These are phyloP conservation scores for Bipolaris oryzae DNA, from an alignment of 2,329 filamentous ascomycete species.

Conservation along the genomic window DNA sequence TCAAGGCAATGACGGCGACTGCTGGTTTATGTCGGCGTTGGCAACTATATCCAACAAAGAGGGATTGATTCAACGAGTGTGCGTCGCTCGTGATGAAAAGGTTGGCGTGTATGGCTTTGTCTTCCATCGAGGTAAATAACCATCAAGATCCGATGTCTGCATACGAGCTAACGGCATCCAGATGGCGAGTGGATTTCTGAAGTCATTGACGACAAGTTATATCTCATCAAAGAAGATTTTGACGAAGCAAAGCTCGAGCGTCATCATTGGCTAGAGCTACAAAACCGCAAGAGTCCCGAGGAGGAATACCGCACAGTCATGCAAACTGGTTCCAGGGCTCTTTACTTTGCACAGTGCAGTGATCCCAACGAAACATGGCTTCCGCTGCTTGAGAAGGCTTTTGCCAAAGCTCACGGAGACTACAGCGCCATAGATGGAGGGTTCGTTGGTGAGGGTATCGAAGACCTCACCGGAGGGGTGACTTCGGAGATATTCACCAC, in stretches of 20 bases:
- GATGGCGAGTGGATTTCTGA: conserved; percentile 92
- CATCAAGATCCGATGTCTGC: conserved; percentile 1
- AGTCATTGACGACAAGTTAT: conserved; percentile 90
- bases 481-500: conserved; percentile 71
- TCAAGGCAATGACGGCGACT: conserved; percentile 80
- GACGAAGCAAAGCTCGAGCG: conserved; percentile 76
- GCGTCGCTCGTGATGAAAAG: conserved; percentile 72
- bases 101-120: conserved; percentile 87
- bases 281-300: conserved; percentile 73
- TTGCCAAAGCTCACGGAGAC: conserved; percentile 83
- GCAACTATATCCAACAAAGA: conserved; percentile 77
- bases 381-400: conserved; percentile 80
- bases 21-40: conserved; percentile 83
- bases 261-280: conserved; percentile 73
- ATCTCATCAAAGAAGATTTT: conserved; percentile 80
- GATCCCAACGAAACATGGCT: conserved; percentile 84
- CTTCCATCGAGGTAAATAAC: conserved; percentile 67
- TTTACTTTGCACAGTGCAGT: conserved; percentile 78
- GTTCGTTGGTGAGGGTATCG: conserved; percentile 68
- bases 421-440: conserved; percentile 77
- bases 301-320: conserved; percentile 70
- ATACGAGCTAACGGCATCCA: conserved; percentile 40
- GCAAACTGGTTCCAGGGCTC: conserved; percentile 75
- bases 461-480: conserved; percentile 69
- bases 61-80: conserved; percentile 73